Evolutionary conservation across 208 protist species (phyloP), one percentile per base, ranked within the genome.

Genomic region (Porcisia hertigi): DNA sequence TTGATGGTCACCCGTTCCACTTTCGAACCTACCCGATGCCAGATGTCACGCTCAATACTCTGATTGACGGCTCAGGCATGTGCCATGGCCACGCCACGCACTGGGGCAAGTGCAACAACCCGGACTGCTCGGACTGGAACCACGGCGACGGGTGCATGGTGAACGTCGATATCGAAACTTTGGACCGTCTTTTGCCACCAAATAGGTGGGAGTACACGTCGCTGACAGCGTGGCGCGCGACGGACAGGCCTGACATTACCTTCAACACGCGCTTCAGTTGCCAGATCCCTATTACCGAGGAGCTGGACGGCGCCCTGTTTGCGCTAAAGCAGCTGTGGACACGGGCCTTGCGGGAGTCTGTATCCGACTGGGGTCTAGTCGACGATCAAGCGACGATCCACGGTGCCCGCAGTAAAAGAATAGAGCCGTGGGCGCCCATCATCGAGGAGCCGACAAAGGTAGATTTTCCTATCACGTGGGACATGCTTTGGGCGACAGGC

Each of bases 181-280:
- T 97, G 30, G 94, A 96, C 84, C 86, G 89, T 23, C 83, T 96
- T 1, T 82, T 92, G 20, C 91, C 90, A 1, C 94, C 94, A 0
- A 96, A 94, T 77, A 85, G 94, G 36, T 95, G 89, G 90, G 94
- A 97, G 90, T 96, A 96, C 86, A 96, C 88, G 36, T 95, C 92
- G 4, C 89, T 97, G 9, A 83, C 84, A 20, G 75, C 84, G 53
- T 97, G 91, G 91, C 87, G 94, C 34, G 82, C 81, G 6, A 89
- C 88, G 49, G 90, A 97, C 71, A 87, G 94, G 14, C 82, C 92
- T 0, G 94, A 97, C 65, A 95, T 97, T 57, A 86, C 86, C 43
- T 95, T 92, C 75, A 97, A 94, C 86, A 93, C 94, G 5, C 90
- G 94, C 30, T 97, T 97, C 69, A 95, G 91, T 78, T 97, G 94